phyloP scores from a whole-genome alignment of 139 green algal genomes.

The Picochlorum sp. region DNA sequence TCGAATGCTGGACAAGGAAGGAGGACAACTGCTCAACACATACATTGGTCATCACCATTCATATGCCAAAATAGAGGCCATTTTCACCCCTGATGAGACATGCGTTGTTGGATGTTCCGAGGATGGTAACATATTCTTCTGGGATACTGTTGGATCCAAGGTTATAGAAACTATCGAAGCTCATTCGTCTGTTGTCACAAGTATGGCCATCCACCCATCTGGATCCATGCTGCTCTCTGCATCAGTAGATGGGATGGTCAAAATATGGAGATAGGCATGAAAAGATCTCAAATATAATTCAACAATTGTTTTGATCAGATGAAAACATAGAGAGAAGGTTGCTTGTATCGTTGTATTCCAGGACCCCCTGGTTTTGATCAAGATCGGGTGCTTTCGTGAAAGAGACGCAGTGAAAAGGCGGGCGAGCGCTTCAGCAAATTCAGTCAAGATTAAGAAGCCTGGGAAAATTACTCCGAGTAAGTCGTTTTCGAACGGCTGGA shows the following conservation, averaged over 20 bases:
- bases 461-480: too few relatives aligned
- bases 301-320: too few relatives aligned
- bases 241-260: constrained; percentile 64
- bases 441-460: too few relatives aligned
- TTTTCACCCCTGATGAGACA: constrained; percentile 61
- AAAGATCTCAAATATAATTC: neutral
- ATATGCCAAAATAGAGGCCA: constrained; percentile 63
- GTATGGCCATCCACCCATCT: constrained; percentile 62
- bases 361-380: too few relatives aligned
- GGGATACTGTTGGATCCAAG: constrained; percentile 72
- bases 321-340: too few relatives aligned
- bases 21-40: constrained; percentile 64
- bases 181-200: constrained; percentile 59
- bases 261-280: constrained; percentile 51
- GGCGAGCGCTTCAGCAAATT: too few relatives aligned
- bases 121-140: constrained; percentile 70
- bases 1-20: constrained; percentile 49
- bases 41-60: constrained; percentile 71
- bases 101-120: constrained; percentile 65
- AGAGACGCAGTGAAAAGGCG: too few relatives aligned
- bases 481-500: too few relatives aligned
- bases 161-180: constrained; percentile 54
- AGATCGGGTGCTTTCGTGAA: too few relatives aligned
- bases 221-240: constrained; percentile 59
- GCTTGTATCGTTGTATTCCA: too few relatives aligned